Evolutionary conservation across 768 basidiomycete genomes (phyloP).

Genomic region (Lepiota venenata): DNA sequence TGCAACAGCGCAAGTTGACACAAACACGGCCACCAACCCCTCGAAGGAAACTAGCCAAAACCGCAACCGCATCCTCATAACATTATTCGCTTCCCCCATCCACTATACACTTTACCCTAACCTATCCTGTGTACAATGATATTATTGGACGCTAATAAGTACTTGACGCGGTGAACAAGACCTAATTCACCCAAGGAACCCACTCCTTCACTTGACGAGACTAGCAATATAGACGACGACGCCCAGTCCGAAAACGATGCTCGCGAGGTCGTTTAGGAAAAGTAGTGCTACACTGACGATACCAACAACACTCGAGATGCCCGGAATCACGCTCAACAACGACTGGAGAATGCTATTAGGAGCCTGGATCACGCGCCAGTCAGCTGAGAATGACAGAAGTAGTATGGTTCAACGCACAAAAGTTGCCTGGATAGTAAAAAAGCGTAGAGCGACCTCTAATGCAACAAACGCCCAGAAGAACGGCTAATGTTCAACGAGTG

Average conservation of each 20-base stretch:
- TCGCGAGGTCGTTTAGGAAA: slow-evolving; percentile 71
- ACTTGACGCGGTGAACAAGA: not conserved
- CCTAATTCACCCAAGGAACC: not conserved
- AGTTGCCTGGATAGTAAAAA: slow-evolving; percentile 65
- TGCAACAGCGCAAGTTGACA: slow-evolving; percentile 12
- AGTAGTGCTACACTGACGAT: slow-evolving; percentile 63
- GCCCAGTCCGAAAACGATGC: slow-evolving; percentile 69
- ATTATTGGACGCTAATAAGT: not conserved
- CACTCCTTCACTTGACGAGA: slow-evolving; percentile 27
- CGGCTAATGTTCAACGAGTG: slow-evolving; percentile 40
- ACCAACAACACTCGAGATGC: slow-evolving; percentile 58
- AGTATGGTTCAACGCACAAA: slow-evolving; percentile 45
- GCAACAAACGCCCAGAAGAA: slow-evolving; percentile 85
- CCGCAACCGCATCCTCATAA: not conserved
- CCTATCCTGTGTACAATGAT: not conserved
- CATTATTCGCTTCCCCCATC: no score
- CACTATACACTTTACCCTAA: not conserved
- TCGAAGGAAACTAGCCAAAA: not conserved
- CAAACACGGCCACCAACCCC: not conserved
- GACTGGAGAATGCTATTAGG: slow-evolving; percentile 57
- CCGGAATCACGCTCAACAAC: slow-evolving; percentile 64
- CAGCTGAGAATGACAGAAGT: not conserved
- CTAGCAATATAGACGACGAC: slow-evolving; percentile 54
- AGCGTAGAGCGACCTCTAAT: slow-evolving; percentile 67
- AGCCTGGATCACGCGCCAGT: slow-evolving; percentile 55